These are phyloP conservation scores for Coemansia sp. DNA, from an alignment of 192 early-diverging fungal genomes.

Conservation along the genomic window DNA sequence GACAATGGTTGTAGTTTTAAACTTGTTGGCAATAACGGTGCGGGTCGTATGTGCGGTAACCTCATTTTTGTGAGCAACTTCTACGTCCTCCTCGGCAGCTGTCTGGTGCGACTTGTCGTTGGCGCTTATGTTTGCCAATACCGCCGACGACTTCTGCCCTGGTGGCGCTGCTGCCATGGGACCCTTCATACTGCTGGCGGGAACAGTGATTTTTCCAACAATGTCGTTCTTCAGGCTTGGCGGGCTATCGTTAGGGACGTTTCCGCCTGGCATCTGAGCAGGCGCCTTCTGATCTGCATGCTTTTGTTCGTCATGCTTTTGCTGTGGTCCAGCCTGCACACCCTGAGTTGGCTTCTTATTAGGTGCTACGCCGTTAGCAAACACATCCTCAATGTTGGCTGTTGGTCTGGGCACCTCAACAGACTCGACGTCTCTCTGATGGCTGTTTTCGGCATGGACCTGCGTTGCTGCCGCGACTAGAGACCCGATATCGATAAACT, in stretches of 20 bases:
- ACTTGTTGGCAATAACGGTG: slow-evolving; percentile 4
- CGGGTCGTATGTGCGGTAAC: slow-evolving; percentile 1
- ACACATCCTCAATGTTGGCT: slow-evolving; percentile 15
- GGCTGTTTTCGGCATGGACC: background rate
- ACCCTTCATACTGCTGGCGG: background rate
- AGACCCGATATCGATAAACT: slow-evolving; percentile 14
- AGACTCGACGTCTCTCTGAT: background rate
- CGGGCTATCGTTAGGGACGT: background rate
- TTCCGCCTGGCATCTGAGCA: background rate
- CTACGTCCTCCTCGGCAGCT: background rate
- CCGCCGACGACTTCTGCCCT: background rate
- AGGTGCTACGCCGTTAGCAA: background rate
- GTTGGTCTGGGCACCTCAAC: slow-evolving; percentile 14
- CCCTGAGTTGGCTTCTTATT: background rate
- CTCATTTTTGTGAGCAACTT: background rate
- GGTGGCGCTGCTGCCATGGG: background rate
- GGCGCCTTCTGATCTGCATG: background rate
- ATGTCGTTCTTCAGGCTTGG: background rate
- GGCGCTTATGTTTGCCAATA: background rate
- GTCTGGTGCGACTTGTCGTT: background rate
- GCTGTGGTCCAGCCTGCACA: background rate
- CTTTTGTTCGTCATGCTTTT: background rate
- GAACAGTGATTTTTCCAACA: slow-evolving; percentile 2
- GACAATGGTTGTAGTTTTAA: background rate
- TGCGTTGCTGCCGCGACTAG: slow-evolving; percentile 12